Conservation (phyloP, 495 filamentous ascomycete genomes). For the Tuber microsphaerosporum region DNA sequence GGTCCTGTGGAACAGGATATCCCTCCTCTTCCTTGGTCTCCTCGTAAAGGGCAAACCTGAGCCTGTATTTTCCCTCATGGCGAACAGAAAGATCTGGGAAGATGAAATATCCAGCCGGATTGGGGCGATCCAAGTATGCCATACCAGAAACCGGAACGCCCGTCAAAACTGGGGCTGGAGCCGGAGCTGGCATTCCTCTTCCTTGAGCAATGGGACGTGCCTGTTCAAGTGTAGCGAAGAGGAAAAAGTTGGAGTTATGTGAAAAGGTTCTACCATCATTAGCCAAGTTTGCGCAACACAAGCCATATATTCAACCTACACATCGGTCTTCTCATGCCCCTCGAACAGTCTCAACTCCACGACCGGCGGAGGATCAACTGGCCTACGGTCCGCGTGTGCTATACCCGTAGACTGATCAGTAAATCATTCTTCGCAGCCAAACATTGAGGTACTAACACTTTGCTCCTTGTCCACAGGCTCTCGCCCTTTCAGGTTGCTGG, state of each 20-base stretch:
- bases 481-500: constrained; percentile 90
- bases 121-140: constrained; percentile 88
- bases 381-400: constrained; percentile 93
- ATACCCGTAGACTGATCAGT: constrained; percentile 16
- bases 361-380: constrained; percentile 92
- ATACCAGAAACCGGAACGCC: constrained; percentile 94
- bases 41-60: constrained; percentile 90
- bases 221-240: constrained; percentile 85
- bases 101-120: constrained; percentile 90
- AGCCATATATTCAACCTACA: constrained; percentile 32
- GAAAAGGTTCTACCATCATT: constrained; percentile 71
- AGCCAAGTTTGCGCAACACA: constrained; percentile 2
- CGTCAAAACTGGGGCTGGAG: constrained; percentile 75
- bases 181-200: constrained; percentile 57
- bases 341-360: constrained; percentile 87
- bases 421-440: neutral
- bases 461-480: constrained; percentile 90
- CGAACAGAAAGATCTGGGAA: constrained; percentile 96
- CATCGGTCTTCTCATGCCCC: constrained; percentile 54
- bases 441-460: constrained; percentile 62
- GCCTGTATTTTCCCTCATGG: constrained; percentile 82
- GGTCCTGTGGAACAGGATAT: constrained; percentile 42
- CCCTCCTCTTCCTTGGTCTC: constrained; percentile 68
- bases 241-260: constrained; percentile 96
- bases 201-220: constrained; percentile 79